Base-by-base conservation (phyloP, 306 rosid species). In the Cucurbita argyrosperma region DNA sequence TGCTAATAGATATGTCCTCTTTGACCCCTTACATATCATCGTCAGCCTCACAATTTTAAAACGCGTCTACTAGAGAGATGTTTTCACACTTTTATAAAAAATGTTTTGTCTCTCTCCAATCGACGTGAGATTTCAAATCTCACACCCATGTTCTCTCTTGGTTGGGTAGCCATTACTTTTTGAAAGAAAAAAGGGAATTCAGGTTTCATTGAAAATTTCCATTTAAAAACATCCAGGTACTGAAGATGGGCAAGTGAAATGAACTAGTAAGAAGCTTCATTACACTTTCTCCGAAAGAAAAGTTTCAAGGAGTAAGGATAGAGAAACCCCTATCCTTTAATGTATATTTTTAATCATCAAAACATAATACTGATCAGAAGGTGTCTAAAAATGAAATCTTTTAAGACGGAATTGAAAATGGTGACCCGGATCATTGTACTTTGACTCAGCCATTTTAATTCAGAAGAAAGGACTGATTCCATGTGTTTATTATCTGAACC, bases 401-500 rank as follows among this genome's bases (percentile, higher is more conserved):
- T 47, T 23, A 68, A 68, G 74, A 68, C 13, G 14, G 43, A 49
- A 68, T 49, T 49, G 45, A 49, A 69, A 47, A 26, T 4, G 42
- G 57, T 69, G 56, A 23, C 57, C 54, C 57, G 45, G 74, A 69
- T 69, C 74, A 69, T 69, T 69, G 74, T 46, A 49, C 74, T 69
- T 69, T 49, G 74, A 68, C 56, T 43, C 19, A 23, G 6, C 42
- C 56, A 45, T 50, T 46, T 45, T 67, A 19, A 67, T 19, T 67
- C 4, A 67, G 19, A 26, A 67, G 55, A 47, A 66, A 67, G 38
- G 71, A 43, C 52, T 38, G 38, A 65, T 65, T 65, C 30, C 38
- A 40, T 43, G 71, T 46, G 43, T 65, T 47, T 26, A 47, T 68
- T 68, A 45, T 68, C 56, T 26, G 57, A 65, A 65, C 73, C 21